Evolutionary conservation across 2,329 filamentous ascomycete genomes (phyloP), one percentile per base, ranked within the genome.

Genomic region (Torrubiella hemipterigena): DNA sequence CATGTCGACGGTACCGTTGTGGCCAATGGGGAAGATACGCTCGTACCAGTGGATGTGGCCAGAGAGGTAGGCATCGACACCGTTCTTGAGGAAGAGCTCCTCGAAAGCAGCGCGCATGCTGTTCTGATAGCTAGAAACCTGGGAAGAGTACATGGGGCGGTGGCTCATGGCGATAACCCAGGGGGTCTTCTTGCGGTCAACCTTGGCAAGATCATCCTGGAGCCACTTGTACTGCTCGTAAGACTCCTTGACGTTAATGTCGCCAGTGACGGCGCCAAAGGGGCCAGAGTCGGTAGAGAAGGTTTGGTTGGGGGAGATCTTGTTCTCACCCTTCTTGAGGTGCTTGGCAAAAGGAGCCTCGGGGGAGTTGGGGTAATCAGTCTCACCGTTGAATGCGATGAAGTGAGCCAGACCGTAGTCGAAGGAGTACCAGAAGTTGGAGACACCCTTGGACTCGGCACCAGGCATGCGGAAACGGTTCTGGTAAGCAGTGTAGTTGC

Each of bases 381-480:
- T 69, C 43, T 68, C 65, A 13, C 51, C 55, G 29, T 67, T 51
- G 17, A 69, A 46, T 13, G 56, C 48, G 38, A 68, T 48, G 36
- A 68, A 68, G 42, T 69, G 65, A 3, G 59, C 64, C n/a, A 67
- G 49, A 16, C 65, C 65, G 39, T 68, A 67, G 50, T 69, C 63
- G 40, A 67, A 69, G 2, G 59, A 65, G 48, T 69, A 68, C 65
- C 65, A 68, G 42, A 67, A 63, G 53, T 67, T 68, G 31, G 59
- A 52, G 8, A 66, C 60, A 20, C 65, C 65, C 4, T 59, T 59
- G 8, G 52, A 54, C 39, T 67, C 62, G 2, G 41, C 37, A 16
- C 65, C 65, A 2, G 64, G 61, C 60, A 67, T 67, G 31, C 57
- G 56, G 54, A 68, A 69, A 27, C 64, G 62, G 45, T 67, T 49